Conservation (phyloP, 1,139 yeast genomes). For the Nakaseomyces delphensis region DNA sequence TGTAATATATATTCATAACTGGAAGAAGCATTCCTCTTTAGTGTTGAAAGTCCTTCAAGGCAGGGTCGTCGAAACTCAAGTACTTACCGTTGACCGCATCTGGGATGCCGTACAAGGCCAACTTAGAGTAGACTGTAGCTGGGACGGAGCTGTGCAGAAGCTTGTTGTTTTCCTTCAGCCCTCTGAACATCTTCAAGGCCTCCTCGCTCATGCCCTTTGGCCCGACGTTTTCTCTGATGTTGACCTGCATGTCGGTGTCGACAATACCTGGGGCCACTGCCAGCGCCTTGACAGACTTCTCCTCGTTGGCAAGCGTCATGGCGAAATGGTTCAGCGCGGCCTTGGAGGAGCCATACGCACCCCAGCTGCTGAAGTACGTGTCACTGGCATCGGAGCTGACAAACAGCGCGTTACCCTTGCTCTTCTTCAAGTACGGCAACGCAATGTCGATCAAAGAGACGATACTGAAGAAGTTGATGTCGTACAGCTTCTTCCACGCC, state of each 20-base stretch:
- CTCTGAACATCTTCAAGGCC: slow-evolving; percentile 49
- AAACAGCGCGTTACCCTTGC: slow-evolving; percentile 45
- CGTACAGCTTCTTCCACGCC: slow-evolving; percentile 59
- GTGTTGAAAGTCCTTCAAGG: slow-evolving; percentile 18
- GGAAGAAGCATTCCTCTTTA: neutral
- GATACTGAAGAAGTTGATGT: slow-evolving; percentile 71
- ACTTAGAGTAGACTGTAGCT: slow-evolving; percentile 54
- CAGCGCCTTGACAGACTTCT: slow-evolving; percentile 47
- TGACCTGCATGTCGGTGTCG: slow-evolving; percentile 75
- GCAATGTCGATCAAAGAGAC: slow-evolving; percentile 52
- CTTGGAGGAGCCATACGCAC: slow-evolving; percentile 82
- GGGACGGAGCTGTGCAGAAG: slow-evolving; percentile 63
- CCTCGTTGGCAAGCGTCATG: slow-evolving; percentile 57
- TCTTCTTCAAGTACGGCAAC: slow-evolving; percentile 49
- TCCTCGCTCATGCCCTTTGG: slow-evolving; percentile 46
- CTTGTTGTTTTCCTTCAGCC: slow-evolving; percentile 45
- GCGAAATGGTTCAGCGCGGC: slow-evolving; percentile 81
- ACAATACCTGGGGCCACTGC: slow-evolving; percentile 93
- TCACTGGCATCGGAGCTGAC: slow-evolving; percentile 76
- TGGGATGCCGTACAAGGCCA: slow-evolving; percentile 53
- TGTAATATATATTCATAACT: neutral
- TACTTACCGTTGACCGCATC: slow-evolving; percentile 52
- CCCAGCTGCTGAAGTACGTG: slow-evolving; percentile 52
- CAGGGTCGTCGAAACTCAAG: slow-evolving; percentile 49
- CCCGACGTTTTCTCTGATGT: slow-evolving; percentile 56